phyloP scores from a whole-genome alignment of 805 yeast genomes.

The Pichia occidentalis region DNA sequence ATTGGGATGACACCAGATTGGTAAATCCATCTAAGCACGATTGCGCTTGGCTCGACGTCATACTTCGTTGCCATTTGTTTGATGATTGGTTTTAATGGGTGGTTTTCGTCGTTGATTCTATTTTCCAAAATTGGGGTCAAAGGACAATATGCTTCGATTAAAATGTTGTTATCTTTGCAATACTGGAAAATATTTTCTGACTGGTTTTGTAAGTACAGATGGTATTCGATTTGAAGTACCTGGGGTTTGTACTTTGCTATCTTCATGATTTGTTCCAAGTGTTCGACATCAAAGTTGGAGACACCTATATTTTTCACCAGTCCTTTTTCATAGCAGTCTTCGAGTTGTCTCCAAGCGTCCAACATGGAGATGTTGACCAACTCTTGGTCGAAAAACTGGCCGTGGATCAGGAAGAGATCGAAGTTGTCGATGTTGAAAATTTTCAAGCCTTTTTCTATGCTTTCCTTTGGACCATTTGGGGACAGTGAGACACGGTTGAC shows the following conservation, averaged over 20 bases:
- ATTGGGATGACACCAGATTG: conserved; percentile 62
- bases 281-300: conserved; percentile 50
- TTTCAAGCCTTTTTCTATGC: conserved; percentile 40
- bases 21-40: conserved; percentile 64
- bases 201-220: conserved; percentile 60
- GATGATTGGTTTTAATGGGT: conserved; percentile 32
- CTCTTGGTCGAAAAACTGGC: conserved; percentile 42
- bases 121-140: conserved; percentile 49
- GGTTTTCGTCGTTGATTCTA: conserved; percentile 34
- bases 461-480: conserved; percentile 39
- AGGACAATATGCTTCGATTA: conserved; percentile 61
- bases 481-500: conserved; percentile 11
- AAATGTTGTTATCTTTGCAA: conserved; percentile 42
- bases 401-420: conserved; percentile 58
- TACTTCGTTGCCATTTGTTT: conserved; percentile 50
- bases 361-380: conserved; percentile 40
- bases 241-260: conserved; percentile 44
- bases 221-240: conserved; percentile 66
- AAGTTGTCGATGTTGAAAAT: conserved; percentile 46
- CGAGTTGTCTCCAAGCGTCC: conserved; percentile 45
- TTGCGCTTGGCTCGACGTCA: conserved; percentile 50
- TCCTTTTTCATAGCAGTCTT: conserved; percentile 38
- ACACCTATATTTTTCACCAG: conserved; percentile 47
- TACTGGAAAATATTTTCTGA: conserved; percentile 49
- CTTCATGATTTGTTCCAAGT: conserved; percentile 38